A percentile compares a stretch with the other conserved stretches of the same genome.
Conservation (phyloP, 139 green algal species). For the Penium margaritaceum region DNA sequence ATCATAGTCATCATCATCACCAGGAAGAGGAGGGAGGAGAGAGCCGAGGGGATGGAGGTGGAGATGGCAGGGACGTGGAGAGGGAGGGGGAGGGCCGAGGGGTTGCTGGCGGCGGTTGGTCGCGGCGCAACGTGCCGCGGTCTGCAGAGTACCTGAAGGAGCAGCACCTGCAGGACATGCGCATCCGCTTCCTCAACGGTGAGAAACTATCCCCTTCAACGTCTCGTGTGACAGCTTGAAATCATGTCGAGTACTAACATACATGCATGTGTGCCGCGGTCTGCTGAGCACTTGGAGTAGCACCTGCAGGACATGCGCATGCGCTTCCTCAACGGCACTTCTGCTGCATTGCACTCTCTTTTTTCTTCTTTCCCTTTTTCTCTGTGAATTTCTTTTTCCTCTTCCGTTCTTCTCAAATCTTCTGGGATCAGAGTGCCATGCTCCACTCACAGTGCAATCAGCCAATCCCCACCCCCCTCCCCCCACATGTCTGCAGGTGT, state of each 20-base stretch:
- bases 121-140: too few species aligned
- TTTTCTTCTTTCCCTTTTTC: neutral
- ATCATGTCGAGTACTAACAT: too few species aligned
- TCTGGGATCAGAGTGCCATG: neutral
- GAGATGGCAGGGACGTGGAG: too few species aligned
- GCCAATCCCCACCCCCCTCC: neutral
- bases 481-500: too few species aligned
- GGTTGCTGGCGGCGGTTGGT: too few species aligned
- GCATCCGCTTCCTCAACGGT: slow-evolving; percentile 30
- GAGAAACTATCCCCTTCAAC: neutral
- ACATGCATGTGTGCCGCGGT: too few species aligned
- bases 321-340: slow-evolving; percentile 23
- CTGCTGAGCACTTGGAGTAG: slow-evolving; percentile 19
- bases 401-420: neutral
- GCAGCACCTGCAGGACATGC: slow-evolving; percentile 26
- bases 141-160: too few species aligned
- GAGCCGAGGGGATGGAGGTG: too few species aligned
- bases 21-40: too few species aligned
- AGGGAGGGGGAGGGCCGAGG: too few species aligned
- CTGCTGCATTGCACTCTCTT: neutral
- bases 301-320: slow-evolving; percentile 23
- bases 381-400: neutral
- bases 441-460: neutral
- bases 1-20: too few species aligned
- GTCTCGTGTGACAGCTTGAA: too few species aligned